Percentiles rank a stretch among this genome's conserved stretches.
phyloP scores from a whole-genome alignment of 2,329 filamentous ascomycete species.

The Scleromitrula shiraiana region DNA sequence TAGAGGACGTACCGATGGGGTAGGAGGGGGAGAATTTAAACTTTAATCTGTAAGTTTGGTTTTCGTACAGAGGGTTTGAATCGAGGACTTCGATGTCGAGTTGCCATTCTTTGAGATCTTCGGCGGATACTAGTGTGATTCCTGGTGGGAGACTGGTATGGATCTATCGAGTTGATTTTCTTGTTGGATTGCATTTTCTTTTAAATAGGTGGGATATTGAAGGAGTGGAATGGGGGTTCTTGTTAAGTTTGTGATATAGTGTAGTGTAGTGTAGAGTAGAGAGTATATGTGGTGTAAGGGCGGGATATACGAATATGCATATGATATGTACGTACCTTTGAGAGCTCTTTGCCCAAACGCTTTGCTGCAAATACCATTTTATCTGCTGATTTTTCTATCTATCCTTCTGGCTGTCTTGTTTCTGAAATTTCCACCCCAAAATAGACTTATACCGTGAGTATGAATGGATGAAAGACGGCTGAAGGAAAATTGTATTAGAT shows the following conservation, averaged over 20 bases:
- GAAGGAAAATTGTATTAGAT: too few relatives aligned
- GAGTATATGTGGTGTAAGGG: too few relatives aligned
- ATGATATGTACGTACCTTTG: conserved; percentile 45
- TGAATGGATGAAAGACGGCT: too few relatives aligned
- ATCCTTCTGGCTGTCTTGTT: too few relatives aligned
- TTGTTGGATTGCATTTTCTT: too few relatives aligned
- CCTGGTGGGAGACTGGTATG: conserved; percentile 43
- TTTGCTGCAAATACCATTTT: conserved; percentile 38
- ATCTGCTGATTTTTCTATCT: too few relatives aligned
- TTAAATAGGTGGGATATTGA: too few relatives aligned
- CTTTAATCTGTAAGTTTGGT: conserved; percentile 74
- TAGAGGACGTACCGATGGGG: conserved; percentile 66
- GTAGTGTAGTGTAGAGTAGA: too few relatives aligned
- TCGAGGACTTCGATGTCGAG: conserved; percentile 91
- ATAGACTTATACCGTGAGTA: too few relatives aligned
- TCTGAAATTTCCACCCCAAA: too few relatives aligned
- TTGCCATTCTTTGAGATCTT: conserved; percentile 82
- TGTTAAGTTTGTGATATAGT: too few relatives aligned
- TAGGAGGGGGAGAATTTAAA: conserved; percentile 81
- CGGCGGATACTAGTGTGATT: conserved; percentile 72
- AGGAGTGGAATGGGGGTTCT: neutral
- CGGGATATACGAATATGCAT: too few relatives aligned
- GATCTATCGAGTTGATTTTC: conserved; percentile 18
- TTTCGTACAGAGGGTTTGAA: conserved; percentile 76
- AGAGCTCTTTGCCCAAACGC: conserved; percentile 51